These are phyloP conservation scores for Saccharum officinarum DNA, from an alignment of 176 grass and related monocot genomes.

Conservation along the genomic window DNA sequence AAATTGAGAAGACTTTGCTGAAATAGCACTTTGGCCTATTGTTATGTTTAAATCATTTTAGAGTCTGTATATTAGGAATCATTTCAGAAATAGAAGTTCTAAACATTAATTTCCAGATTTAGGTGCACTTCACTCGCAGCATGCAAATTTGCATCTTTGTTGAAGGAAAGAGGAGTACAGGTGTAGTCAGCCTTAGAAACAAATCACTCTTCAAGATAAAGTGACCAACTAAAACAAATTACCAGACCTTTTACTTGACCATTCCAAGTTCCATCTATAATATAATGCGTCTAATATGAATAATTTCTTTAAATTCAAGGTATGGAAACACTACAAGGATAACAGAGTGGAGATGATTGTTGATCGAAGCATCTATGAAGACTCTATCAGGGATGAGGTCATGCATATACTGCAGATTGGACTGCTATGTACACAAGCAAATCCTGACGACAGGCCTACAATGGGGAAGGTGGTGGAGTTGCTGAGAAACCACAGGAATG, in stretches of 20 bases:
- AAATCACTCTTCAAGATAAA: not conserved
- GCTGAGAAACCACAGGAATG: constrained; percentile 54
- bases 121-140: not conserved
- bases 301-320: constrained; percentile 47
- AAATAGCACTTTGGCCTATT: not conserved
- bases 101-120: not conserved
- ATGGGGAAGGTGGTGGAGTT: constrained; percentile 83
- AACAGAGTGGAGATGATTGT: constrained; percentile 46
- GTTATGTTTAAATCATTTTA: not conserved
- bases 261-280: not conserved
- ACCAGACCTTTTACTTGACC: not conserved
- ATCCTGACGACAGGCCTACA: constrained; percentile 56
- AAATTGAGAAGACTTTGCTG: not conserved
- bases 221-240: not conserved
- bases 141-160: not conserved
- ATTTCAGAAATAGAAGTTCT: constrained; percentile 5
- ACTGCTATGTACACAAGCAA: constrained; percentile 62
- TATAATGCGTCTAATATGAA: constrained; percentile 30
- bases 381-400: constrained; percentile 47
- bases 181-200: not conserved
- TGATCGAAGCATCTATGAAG: constrained; percentile 59
- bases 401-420: constrained; percentile 68
- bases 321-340: constrained; percentile 73
- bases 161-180: not conserved
- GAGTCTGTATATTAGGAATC: not conserved